Evolutionary conservation across 805 yeast genomes (phyloP).

Genomic region (Aciculoconidium aculeatum): DNA sequence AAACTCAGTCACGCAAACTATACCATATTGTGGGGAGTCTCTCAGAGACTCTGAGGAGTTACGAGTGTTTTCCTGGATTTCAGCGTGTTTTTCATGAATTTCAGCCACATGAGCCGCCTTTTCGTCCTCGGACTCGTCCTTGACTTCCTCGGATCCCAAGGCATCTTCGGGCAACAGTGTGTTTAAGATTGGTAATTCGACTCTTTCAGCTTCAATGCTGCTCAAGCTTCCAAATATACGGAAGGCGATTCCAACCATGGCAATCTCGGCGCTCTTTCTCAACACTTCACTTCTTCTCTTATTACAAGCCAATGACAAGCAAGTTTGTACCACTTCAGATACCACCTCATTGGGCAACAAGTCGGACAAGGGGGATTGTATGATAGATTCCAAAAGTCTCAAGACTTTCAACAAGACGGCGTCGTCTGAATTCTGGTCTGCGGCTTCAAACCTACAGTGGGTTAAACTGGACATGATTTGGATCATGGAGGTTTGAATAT

Average conservation of each 20-base stretch:
- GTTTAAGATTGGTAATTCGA: slow-evolving; percentile 37
- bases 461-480: slow-evolving; percentile 74
- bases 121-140: slow-evolving; percentile 8
- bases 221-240: slow-evolving; percentile 59
- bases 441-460: slow-evolving; percentile 93
- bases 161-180: slow-evolving; percentile 53
- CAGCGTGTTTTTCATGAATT: no score
- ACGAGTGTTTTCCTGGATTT: no score
- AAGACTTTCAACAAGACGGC: slow-evolving; percentile 82
- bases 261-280: slow-evolving; percentile 81
- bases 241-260: slow-evolving; percentile 65
- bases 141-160: slow-evolving; percentile 33
- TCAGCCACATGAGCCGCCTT: slow-evolving; percentile 15
- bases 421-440: slow-evolving; percentile 89
- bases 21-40: no score
- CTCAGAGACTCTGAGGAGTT: no score
- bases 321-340: slow-evolving; percentile 85
- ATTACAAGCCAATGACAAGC: slow-evolving; percentile 87
- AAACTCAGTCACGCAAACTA: slow-evolving; percentile 71
- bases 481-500: slow-evolving; percentile 51
- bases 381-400: slow-evolving; percentile 59
- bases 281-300: slow-evolving; percentile 86
- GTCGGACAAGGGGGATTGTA: slow-evolving; percentile 58
- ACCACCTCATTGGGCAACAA: slow-evolving; percentile 75
- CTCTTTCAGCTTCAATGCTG: slow-evolving; percentile 44